phyloP scores from a whole-genome alignment of 2,329 filamentous ascomycete genomes.

The Davidsoniella virescens region DNA sequence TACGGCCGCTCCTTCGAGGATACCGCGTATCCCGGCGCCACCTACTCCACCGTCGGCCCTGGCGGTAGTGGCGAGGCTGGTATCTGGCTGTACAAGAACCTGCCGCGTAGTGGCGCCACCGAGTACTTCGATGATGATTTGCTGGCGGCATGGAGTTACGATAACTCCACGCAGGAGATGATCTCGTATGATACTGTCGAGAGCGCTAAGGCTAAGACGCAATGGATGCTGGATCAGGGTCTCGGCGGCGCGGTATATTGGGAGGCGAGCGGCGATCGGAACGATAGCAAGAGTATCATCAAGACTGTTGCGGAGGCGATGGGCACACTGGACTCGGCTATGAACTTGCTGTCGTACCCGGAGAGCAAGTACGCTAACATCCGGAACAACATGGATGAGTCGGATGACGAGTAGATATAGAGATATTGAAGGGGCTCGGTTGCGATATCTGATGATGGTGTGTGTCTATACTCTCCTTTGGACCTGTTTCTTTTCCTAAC shows the following conservation, averaged over 20 bases:
- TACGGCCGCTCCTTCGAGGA: slow-evolving; percentile 54
- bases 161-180: slow-evolving; percentile 40
- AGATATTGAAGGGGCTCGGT: not conserved
- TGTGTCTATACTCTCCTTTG: not conserved
- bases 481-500: not conserved
- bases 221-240: slow-evolving; percentile 41
- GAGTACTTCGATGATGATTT: slow-evolving; percentile 40
- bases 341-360: slow-evolving; percentile 40
- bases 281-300: slow-evolving; percentile 40
- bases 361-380: slow-evolving; percentile 43
- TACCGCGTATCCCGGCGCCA: slow-evolving; percentile 46
- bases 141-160: slow-evolving; percentile 56
- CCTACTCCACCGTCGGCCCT: slow-evolving; percentile 44
- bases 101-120: slow-evolving; percentile 45
- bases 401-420: slow-evolving; percentile 1
- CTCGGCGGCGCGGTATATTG: slow-evolving; percentile 73
- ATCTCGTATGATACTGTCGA: slow-evolving; percentile 52
- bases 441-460: too few relatives aligned
- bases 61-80: slow-evolving; percentile 57
- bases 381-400: slow-evolving; percentile 20
- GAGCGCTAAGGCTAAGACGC: slow-evolving; percentile 43
- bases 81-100: slow-evolving; percentile 65
- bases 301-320: slow-evolving; percentile 30
- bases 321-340: slow-evolving; percentile 29
- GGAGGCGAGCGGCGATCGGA: slow-evolving; percentile 56